Base-by-base conservation (phyloP, 2,329 filamentous ascomycete species). In the Alternaria sp. region DNA sequence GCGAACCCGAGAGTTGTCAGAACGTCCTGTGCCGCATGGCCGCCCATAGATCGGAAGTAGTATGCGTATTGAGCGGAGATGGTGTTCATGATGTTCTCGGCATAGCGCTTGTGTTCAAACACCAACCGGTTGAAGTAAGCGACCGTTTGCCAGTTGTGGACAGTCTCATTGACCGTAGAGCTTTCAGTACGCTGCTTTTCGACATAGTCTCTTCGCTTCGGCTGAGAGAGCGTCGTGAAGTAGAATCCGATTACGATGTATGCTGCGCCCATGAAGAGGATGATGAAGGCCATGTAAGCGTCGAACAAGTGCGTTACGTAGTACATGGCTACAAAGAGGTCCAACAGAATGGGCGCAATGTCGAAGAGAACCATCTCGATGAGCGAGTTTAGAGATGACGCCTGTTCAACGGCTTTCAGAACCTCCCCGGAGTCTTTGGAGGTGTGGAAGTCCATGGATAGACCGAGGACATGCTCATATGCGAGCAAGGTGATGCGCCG, bases 391-490 rank as follows among this genome's bases (percentile, higher is more conserved):
- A 92, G 79, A 3, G 87, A 84, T 44, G 85, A 82, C 0, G 88
- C 90, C 68, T 90, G 89, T 54, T 86, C 83, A n/a, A 92, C 85
- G 4, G 88, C 86, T 66, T 88, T 86, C 75, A 89, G 87, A 0
- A 92, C 82, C 64, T 90, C 87, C 2, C 88, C 89, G 1, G 88
- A 89, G 57, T 87, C 85, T 66, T 90, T 90, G 54, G 85, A 85
- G 17, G 88, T 87, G 72, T 93, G 90, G 58, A 91, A 92, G 64
- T 91, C 89, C 80, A 90, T 90, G 0, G 88, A 90, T 1, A 92
- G 82, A n/a, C 81, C 83, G 84, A 93, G 88, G 32, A 92, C 84
- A 61, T 92, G 89, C 60, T 85, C 83, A 73, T 91, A 92, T 0
- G 89, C 86, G 3, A 87, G 84, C 2, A 86, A 86, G 11, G 84